phyloP scores from a whole-genome alignment of 768 basidiomycete genomes.

The Cyclocybe cylindracea region DNA sequence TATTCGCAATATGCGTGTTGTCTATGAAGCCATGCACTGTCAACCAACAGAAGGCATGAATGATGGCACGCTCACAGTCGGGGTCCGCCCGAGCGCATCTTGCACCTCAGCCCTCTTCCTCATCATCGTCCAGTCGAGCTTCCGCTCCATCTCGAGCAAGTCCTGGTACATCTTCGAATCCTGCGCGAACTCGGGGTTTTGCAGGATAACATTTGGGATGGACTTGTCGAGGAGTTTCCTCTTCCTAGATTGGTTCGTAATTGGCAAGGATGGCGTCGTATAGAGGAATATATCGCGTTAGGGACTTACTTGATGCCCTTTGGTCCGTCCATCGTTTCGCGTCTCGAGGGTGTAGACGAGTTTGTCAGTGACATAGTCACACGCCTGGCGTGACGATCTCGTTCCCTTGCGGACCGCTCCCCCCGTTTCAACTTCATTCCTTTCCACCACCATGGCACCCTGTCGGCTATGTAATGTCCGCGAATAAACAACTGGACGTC shows the following conservation, averaged over 20 bases:
- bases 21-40: conserved; percentile 40
- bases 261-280: not conserved
- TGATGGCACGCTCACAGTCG: conserved; percentile 49
- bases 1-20: conserved; percentile 79
- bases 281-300: not conserved
- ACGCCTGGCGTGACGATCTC: too few species aligned
- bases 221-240: conserved; percentile 81
- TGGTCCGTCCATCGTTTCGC: not conserved
- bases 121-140: conserved; percentile 93
- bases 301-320: not conserved
- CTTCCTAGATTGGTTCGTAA: conserved; percentile 43
- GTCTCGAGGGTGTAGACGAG: not conserved
- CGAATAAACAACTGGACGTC: too few species aligned
- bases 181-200: conserved; percentile 72
- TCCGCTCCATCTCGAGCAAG: conserved; percentile 85
- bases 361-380: too few species aligned
- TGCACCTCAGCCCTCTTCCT: conserved; percentile 90
- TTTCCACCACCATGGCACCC: too few species aligned
- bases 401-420: too few species aligned
- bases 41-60: not conserved
- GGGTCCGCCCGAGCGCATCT: conserved; percentile 77
- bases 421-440: too few species aligned
- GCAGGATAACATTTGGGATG: conserved; percentile 74
- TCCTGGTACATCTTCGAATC: conserved; percentile 89
- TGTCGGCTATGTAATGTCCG: too few species aligned